These are phyloP conservation scores for Heterobasidion parviporum DNA, from an alignment of 1,284 basidiomycete species.

Conservation along the genomic window DNA sequence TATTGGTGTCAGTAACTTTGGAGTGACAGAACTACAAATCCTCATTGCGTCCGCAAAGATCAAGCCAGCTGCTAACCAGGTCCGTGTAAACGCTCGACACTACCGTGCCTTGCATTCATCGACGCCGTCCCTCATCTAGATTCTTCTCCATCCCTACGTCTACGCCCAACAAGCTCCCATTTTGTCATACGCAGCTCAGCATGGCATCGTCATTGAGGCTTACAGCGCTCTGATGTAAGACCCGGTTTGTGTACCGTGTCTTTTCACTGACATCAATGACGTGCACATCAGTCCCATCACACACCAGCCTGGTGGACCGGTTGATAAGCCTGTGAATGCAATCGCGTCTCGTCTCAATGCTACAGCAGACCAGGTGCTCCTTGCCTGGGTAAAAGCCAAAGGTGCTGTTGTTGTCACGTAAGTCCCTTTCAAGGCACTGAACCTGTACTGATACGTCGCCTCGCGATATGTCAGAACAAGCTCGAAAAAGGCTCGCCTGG, in stretches of 20 bases:
- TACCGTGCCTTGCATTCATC: background rate
- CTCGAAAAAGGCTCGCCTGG: slow-evolving; percentile 41
- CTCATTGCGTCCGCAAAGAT: slow-evolving; percentile 50
- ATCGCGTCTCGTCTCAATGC: slow-evolving; percentile 52
- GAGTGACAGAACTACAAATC: slow-evolving; percentile 46
- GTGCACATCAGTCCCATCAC: slow-evolving; percentile 51
- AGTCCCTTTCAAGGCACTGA: slow-evolving; percentile 12
- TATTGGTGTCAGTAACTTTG: slow-evolving; percentile 79
- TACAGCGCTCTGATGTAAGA: slow-evolving; percentile 61
- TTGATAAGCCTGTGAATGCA: slow-evolving; percentile 53
- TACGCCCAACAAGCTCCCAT: slow-evolving; percentile 43
- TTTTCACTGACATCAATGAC: background rate
- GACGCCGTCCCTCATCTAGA: slow-evolving; percentile 24
- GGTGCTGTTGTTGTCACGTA: slow-evolving; percentile 62
- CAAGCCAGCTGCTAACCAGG: slow-evolving; percentile 74
- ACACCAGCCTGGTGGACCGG: slow-evolving; percentile 57
- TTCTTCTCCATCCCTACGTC: slow-evolving; percentile 67
- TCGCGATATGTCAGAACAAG: slow-evolving; percentile 30
- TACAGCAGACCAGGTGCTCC: slow-evolving; percentile 64
- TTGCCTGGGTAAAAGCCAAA: slow-evolving; percentile 61
- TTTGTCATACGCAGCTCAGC: slow-evolving; percentile 47
- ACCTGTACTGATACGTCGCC: background rate
- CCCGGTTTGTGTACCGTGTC: background rate
- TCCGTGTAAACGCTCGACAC: slow-evolving; percentile 14
- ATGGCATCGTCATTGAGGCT: slow-evolving; percentile 65